phyloP scores from a whole-genome alignment of 208 protist genomes.

The Trypanosoma rangeli region DNA sequence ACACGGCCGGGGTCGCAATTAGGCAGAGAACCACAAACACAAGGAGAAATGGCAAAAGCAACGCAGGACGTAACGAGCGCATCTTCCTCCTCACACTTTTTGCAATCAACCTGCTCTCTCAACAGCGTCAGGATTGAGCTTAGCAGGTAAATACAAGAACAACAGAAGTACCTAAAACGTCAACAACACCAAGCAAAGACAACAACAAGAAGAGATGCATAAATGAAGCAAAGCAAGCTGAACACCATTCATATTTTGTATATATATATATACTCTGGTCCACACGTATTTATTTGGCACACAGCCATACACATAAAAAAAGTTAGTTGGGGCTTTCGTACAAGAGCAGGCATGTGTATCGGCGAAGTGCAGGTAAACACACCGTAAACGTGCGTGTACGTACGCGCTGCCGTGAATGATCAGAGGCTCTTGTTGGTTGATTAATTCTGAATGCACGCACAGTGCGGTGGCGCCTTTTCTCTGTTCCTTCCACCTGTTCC shows the following conservation, averaged over 20 bases:
- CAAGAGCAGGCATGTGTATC: neutral
- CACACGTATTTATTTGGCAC: neutral
- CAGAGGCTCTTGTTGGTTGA: neutral
- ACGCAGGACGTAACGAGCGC: neutral
- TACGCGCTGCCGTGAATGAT: slow-evolving; percentile 11
- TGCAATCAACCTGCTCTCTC: neutral
- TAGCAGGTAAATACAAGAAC: neutral
- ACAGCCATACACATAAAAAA: neutral
- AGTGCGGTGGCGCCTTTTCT: neutral
- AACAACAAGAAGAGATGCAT: neutral
- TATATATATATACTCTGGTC: neutral
- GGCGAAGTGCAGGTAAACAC: neutral
- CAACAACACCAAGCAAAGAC: neutral
- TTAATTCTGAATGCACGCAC: neutral
- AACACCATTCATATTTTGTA: neutral
- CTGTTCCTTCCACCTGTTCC: neutral
- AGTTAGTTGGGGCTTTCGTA: neutral
- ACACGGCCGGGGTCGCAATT: neutral
- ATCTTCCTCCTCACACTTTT: slow-evolving; percentile 6
- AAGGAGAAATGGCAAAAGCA: slow-evolving; percentile 3
- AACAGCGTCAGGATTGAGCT: neutral
- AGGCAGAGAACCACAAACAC: slow-evolving; percentile 16
- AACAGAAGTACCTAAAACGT: neutral
- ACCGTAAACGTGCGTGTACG: neutral
- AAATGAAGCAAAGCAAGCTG: neutral